Conservation (phyloP, 2,329 filamentous ascomycete genomes). For the Penicillium sp. region DNA sequence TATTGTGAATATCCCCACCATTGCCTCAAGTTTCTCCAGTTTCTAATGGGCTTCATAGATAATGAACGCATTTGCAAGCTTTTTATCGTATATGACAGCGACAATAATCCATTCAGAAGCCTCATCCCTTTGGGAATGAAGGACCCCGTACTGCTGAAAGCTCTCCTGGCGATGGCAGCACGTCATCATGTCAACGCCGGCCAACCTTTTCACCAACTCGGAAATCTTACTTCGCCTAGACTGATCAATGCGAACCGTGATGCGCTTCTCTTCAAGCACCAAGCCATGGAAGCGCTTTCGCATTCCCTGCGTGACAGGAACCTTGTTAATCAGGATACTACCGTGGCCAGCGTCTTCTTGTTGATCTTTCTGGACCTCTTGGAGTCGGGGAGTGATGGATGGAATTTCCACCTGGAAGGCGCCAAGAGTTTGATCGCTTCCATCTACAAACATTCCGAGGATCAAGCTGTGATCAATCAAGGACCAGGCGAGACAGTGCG, state of each 20-base stretch:
- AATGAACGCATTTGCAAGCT: constrained; percentile 34
- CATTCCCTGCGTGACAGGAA: constrained; percentile 13
- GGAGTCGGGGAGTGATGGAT: constrained; percentile 32
- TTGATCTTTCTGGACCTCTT: constrained; percentile 31
- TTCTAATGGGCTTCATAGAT: constrained; percentile 19
- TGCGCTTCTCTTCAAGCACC: constrained; percentile 33
- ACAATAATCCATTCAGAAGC: constrained; percentile 32
- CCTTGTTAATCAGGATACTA: constrained; percentile 23
- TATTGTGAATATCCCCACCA: constrained; percentile 25
- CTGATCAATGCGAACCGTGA: constrained; percentile 22
- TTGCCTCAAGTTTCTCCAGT: too few species aligned
- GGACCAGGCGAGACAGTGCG: constrained; percentile 27
- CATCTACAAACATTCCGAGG: constrained; percentile 5
- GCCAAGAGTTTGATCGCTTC: constrained; percentile 27
- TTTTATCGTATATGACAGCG: constrained; percentile 35
- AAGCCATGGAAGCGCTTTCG: constrained; percentile 31
- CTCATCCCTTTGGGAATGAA: constrained; percentile 29
- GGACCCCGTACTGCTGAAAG: constrained; percentile 28
- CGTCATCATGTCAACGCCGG: constrained; percentile 31
- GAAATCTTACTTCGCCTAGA: constrained; percentile 3
- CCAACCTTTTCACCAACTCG: constrained; percentile 20
- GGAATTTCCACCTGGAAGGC: constrained; percentile 33
- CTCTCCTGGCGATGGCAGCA: constrained; percentile 32
- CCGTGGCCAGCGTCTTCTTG: constrained; percentile 33
- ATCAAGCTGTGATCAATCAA: constrained; percentile 10